These are phyloP conservation scores for Eragrostis tef DNA, from an alignment of 202 grass and related monocot genomes.

Conservation along the genomic window DNA sequence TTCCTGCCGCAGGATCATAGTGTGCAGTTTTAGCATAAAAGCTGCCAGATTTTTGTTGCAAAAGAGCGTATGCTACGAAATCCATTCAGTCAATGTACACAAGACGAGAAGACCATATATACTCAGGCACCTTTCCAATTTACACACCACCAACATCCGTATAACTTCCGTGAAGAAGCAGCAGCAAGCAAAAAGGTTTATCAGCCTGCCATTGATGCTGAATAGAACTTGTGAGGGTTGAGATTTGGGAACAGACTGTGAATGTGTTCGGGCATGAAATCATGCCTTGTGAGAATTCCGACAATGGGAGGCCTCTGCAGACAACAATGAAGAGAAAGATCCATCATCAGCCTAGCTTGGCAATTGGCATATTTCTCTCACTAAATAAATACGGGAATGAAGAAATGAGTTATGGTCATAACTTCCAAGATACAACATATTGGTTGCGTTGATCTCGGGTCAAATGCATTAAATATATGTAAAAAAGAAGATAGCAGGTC, in stretches of 20 bases:
- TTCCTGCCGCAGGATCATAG: slow-evolving; percentile 10
- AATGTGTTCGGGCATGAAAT: slow-evolving; percentile 89
- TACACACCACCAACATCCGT: slow-evolving; percentile 2
- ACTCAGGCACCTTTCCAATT: slow-evolving; percentile 7
- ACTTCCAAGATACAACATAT: not conserved
- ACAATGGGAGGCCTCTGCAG: slow-evolving; percentile 81
- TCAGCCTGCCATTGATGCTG: slow-evolving; percentile 56
- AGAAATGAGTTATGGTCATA: not conserved
- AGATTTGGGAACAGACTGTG: slow-evolving; percentile 69
- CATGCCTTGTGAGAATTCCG: slow-evolving; percentile 91
- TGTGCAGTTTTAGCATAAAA: slow-evolving; percentile 14
- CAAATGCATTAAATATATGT: not conserved
- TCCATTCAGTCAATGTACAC: slow-evolving; percentile 19
- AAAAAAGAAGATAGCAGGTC: not conserved
- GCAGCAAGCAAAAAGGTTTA: slow-evolving; percentile 21
- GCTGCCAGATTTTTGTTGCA: slow-evolving; percentile 30
- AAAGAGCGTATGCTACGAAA: slow-evolving; percentile 36
- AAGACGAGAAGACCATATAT: slow-evolving; percentile 4
- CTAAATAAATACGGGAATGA: slow-evolving; percentile 3
- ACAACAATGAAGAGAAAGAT: slow-evolving; percentile 37
- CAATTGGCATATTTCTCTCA: not conserved
- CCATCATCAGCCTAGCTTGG: not conserved
- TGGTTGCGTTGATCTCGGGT: not conserved
- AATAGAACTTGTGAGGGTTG: slow-evolving; percentile 58
- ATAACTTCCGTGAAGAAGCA: slow-evolving; percentile 1